Evolutionary conservation across 192 early-diverging fungal genomes (phyloP).

Genomic region (Entomortierella beljakovae): DNA sequence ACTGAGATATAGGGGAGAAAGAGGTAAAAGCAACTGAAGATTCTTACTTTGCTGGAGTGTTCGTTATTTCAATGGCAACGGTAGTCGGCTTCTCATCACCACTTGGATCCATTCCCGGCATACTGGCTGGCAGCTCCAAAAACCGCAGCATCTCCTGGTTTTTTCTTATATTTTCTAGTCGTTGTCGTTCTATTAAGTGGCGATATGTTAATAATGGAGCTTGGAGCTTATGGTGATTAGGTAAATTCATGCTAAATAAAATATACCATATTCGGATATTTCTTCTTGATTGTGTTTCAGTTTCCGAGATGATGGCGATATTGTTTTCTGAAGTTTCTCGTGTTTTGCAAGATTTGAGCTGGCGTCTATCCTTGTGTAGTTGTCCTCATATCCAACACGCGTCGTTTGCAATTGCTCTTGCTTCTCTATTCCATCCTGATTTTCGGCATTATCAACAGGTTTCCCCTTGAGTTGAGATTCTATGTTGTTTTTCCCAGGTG

Average conservation of each 20-base stretch:
- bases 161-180: constrained; percentile 69
- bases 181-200: constrained; percentile 49
- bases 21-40: too few species aligned
- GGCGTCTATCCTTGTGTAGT: neutral
- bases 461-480: neutral
- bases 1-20: too few species aligned
- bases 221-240: too few species aligned
- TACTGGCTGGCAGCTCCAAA: constrained; percentile 19
- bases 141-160: constrained; percentile 69
- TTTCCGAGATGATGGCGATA: neutral
- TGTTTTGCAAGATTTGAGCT: neutral
- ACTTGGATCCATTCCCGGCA: neutral
- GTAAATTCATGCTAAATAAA: neutral
- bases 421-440: neutral
- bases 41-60: too few species aligned
- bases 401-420: neutral
- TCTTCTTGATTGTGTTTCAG: neutral
- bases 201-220: neutral
- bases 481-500: neutral
- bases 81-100: neutral
- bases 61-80: too few species aligned
- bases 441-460: neutral
- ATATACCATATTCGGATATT: constrained; percentile 6
- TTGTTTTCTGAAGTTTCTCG: neutral
- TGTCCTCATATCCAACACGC: neutral